phyloP scores from a whole-genome alignment of 345 rosid species.

The Syzygium aromaticum region DNA sequence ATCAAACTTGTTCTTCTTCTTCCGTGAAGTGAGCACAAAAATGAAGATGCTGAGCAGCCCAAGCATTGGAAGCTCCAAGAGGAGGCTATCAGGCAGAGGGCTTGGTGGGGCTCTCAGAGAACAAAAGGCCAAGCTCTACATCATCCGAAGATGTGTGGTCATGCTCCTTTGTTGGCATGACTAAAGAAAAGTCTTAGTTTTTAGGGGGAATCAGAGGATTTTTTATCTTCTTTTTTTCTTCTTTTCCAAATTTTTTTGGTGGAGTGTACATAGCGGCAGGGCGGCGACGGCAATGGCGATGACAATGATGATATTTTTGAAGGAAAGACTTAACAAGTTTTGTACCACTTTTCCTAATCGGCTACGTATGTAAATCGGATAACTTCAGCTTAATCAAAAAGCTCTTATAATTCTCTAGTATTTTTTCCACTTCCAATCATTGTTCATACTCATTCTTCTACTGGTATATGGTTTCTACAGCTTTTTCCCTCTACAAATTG shows the following conservation, averaged over 20 bases:
- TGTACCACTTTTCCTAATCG: not conserved
- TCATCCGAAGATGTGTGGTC: constrained; percentile 21
- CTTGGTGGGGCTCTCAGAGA: constrained; percentile 16
- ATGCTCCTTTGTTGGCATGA: constrained; percentile 23
- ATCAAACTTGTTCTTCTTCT: not conserved
- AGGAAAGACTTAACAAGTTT: not conserved
- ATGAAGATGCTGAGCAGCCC: constrained; percentile 8
- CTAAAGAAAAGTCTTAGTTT: not conserved
- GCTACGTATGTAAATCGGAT: not conserved
- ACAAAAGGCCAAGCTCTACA: constrained; percentile 20
- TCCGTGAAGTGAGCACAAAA: not conserved
- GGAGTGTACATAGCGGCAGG: not conserved
- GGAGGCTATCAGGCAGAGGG: constrained; percentile 14
- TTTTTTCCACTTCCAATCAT: not conserved
- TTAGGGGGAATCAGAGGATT: not conserved
- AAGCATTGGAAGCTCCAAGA: constrained; percentile 9
- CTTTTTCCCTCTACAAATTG: not conserved
- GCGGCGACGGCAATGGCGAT: not conserved
- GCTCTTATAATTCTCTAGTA: not conserved
- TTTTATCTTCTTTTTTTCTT: not conserved
- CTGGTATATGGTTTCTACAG: not conserved
- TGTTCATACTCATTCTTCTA: not conserved
- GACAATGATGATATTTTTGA: not conserved
- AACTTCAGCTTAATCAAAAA: not conserved
- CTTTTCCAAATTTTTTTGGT: not conserved